phyloP scores from a whole-genome alignment of 2,329 filamentous ascomycete species.

The Cladophialophora exuberans region DNA sequence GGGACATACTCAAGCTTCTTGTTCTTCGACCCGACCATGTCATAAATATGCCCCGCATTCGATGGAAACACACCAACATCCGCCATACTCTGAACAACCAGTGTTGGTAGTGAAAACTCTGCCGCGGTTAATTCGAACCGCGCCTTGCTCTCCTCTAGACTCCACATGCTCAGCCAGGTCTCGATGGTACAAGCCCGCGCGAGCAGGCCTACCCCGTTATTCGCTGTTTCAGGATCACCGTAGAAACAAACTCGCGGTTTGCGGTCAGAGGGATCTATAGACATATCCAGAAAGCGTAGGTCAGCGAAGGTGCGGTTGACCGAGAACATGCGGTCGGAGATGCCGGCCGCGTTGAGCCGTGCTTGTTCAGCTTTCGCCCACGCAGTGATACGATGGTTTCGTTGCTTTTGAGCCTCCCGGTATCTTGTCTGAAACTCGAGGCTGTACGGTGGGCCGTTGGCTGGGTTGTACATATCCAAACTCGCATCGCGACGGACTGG shows the following conservation, averaged over 20 bases:
- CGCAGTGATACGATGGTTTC: slow-evolving; percentile 7
- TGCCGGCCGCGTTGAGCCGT: slow-evolving; percentile 5
- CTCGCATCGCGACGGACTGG: not conserved
- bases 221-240: slow-evolving; percentile 1
- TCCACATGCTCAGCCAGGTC: slow-evolving; percentile 14
- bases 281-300: slow-evolving; percentile 1
- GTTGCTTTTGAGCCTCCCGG: slow-evolving; percentile 1
- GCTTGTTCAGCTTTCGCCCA: slow-evolving; percentile 1
- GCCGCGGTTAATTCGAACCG: not conserved
- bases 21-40: slow-evolving; percentile 2
- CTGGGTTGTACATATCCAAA: slow-evolving; percentile 8
- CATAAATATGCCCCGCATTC: not conserved
- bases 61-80: slow-evolving; percentile 12
- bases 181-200: not conserved
- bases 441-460: not conserved
- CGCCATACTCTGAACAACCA: slow-evolving; percentile 4
- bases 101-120: not conserved
- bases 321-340: slow-evolving; percentile 2
- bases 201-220: not conserved
- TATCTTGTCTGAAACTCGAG: not conserved
- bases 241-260: not conserved
- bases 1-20: slow-evolving; percentile 3
- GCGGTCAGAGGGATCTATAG: slow-evolving; percentile 12
- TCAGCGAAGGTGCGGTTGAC: slow-evolving; percentile 9
- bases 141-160: slow-evolving; percentile 2